Evolutionary conservation across 1,139 yeast species (phyloP).

Genomic region (Yamadazyma trypodendri): DNA sequence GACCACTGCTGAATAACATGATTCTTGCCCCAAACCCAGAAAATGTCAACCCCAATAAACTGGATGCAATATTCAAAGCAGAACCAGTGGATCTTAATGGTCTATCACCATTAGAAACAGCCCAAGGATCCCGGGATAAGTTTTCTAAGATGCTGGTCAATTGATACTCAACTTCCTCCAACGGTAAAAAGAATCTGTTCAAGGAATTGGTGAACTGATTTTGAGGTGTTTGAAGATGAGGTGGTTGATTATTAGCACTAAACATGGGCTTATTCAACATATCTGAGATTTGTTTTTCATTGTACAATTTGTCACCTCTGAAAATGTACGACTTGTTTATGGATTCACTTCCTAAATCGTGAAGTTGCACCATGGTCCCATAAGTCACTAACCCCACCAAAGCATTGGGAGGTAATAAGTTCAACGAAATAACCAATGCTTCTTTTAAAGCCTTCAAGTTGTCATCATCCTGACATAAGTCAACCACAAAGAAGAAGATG

Average conservation of each 20-base stretch:
- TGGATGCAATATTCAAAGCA: conserved; percentile 82
- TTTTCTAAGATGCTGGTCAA: conserved; percentile 79
- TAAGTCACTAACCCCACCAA: conserved; percentile 87
- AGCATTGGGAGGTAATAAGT: conserved; percentile 89
- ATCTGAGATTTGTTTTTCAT: conserved; percentile 70
- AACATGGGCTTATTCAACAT: conserved; percentile 61
- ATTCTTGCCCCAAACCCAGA: conserved; percentile 89
- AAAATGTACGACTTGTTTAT: conserved; percentile 84
- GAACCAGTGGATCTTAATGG: conserved; percentile 93
- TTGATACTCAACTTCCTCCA: conserved; percentile 84
- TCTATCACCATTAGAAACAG: conserved; percentile 82
- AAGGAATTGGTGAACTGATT: conserved; percentile 42
- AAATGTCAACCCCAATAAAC: conserved; percentile 80
- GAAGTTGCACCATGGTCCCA: conserved; percentile 94
- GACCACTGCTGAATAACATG: conserved; percentile 91
- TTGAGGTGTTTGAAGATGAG: conserved; percentile 9
- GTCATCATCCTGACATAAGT: conserved; percentile 92
- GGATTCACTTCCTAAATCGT: conserved; percentile 79
- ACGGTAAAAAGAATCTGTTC: conserved; percentile 79
- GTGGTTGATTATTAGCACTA: conserved; percentile 26
- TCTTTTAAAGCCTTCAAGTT: conserved; percentile 88
- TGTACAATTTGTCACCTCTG: conserved; percentile 89
- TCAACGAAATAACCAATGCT: conserved; percentile 75
- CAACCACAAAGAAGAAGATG: conserved; percentile 87
- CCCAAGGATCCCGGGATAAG: conserved; percentile 87